Percentiles rank a stretch among this genome's conserved stretches.
phyloP scores from a whole-genome alignment of 768 basidiomycete species.

The Suillus luteus region DNA sequence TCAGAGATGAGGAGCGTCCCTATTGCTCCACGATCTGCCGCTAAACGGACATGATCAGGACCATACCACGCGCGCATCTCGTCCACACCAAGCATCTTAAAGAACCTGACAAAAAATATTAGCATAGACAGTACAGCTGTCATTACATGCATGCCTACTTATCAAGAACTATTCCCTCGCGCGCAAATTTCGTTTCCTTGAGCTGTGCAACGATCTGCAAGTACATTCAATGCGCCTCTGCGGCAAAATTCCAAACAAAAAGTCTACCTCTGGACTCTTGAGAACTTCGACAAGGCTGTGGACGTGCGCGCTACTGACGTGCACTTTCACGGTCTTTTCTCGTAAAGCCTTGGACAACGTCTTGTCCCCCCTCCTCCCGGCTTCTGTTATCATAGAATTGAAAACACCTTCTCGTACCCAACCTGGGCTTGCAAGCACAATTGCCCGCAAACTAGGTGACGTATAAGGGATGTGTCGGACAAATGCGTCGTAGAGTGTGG shows the following conservation, averaged over 20 bases:
- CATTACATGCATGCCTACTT: constrained; percentile 47
- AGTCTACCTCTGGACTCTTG: constrained; percentile 85
- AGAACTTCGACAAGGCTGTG: constrained; percentile 94
- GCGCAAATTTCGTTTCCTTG: constrained; percentile 95
- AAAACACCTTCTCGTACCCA: constrained; percentile 91
- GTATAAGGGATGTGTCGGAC: constrained; percentile 88
- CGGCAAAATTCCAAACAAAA: neutral
- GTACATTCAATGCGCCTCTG: constrained; percentile 5
- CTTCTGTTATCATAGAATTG: constrained; percentile 83
- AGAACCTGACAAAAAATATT: constrained; percentile 62
- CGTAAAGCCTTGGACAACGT: constrained; percentile 69
- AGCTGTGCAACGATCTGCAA: constrained; percentile 69
- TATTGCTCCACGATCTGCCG: constrained; percentile 90
- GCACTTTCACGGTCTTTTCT: constrained; percentile 88
- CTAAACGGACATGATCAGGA: constrained; percentile 88
- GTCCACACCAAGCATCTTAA: constrained; percentile 94
- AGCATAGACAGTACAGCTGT: constrained; percentile 1
- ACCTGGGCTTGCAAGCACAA: constrained; percentile 96
- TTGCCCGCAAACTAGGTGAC: constrained; percentile 72
- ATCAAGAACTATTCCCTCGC: constrained; percentile 89
- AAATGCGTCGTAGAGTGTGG: constrained; percentile 83
- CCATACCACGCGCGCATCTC: constrained; percentile 99
- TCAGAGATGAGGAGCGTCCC: constrained; percentile 95
- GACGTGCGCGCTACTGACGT: constrained; percentile 91
- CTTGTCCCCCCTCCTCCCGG: constrained; percentile 81